Evolutionary conservation across 2,329 filamentous ascomycete genomes (phyloP), one percentile per base, ranked within the genome.

Genomic region (Blumeria graminis): DNA sequence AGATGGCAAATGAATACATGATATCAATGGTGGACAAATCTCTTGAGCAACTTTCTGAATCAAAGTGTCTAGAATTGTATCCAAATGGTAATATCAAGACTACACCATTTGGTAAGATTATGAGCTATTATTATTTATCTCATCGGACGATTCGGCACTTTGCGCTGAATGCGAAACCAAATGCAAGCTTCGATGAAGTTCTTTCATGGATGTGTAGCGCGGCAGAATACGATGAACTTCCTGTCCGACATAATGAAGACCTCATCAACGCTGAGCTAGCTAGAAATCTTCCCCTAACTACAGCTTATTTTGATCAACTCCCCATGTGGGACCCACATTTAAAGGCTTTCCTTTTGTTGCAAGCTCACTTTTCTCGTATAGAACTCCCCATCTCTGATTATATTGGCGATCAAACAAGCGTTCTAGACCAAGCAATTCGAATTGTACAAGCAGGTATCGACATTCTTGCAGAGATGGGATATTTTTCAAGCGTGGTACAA

Each of bases 271-370:
- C 79, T 3, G 87, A 95, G 62, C 75, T 98, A 3, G 87, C 88
- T 6, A 78, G 81, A 57, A 87, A 88, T 60, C 72, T 98, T 0
- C 86, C 88, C 0, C 74, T 77, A 58, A 70, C 74, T 50, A 62
- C 62, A 16, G 60, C 62, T 5, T 60, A 62, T 6, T 66, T 67
- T 0, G 76, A 73, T 5, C 81, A 80, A 9, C 71, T 95, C 43
- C 90, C 90, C 1, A 85, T 98, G 81, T 98, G 92, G 92, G 92
- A 98, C 71, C 92, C 92, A 0, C 92, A 98, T 66, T 87, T 96
- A 65, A 98, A 98, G 69, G 81, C 92, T 0, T 96, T 95, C 71
- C 72, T 98, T 39, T 76, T 98, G 1, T 76, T 98, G 0, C 93
- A 98, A 69, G 88, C 92, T 0, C 88, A 95, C 69, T 94, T 98